These are phyloP conservation scores for Paraconiothyrium brasiliense DNA, from an alignment of 2,329 filamentous ascomycete species.

Conservation along the genomic window DNA sequence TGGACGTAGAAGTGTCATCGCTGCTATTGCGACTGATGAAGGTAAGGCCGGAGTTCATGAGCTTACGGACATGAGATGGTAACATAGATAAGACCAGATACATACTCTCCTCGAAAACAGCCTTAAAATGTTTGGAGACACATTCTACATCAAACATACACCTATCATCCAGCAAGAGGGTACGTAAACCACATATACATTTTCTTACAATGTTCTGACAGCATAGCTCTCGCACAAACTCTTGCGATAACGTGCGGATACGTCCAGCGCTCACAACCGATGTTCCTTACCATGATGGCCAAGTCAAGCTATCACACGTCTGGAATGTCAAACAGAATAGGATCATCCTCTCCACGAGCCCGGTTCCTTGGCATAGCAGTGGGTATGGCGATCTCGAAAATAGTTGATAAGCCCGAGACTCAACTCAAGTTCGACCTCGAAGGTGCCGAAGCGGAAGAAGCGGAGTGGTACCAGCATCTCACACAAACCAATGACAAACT, in stretches of 20 bases:
- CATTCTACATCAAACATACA: constrained; percentile 85
- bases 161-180: constrained; percentile 90
- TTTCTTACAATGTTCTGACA: constrained; percentile 29
- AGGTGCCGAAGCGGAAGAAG: constrained; percentile 77
- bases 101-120: constrained; percentile 71
- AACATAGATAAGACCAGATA: constrained; percentile 54
- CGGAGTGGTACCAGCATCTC: constrained; percentile 76
- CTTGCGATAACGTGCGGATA: constrained; percentile 82
- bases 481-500: constrained; percentile 69
- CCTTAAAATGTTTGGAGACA: constrained; percentile 81
- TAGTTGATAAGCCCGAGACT: constrained; percentile 73
- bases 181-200: constrained; percentile 42
- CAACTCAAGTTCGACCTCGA: constrained; percentile 85
- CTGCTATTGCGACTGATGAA: constrained; percentile 50
- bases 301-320: constrained; percentile 78
- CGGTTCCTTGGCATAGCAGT: constrained; percentile 89
- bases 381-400: constrained; percentile 73
- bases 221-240: constrained; percentile 78
- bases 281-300: constrained; percentile 73
- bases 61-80: neutral
- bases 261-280: constrained; percentile 71
- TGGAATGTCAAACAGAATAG: constrained; percentile 84
- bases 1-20: constrained; percentile 50
- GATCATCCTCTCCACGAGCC: constrained; percentile 76
- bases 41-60: constrained; percentile 42